Percentiles rank a stretch among this genome's conserved stretches.
Conservation (phyloP, 495 filamentous ascomycete species). For the Podospora comata region DNA sequence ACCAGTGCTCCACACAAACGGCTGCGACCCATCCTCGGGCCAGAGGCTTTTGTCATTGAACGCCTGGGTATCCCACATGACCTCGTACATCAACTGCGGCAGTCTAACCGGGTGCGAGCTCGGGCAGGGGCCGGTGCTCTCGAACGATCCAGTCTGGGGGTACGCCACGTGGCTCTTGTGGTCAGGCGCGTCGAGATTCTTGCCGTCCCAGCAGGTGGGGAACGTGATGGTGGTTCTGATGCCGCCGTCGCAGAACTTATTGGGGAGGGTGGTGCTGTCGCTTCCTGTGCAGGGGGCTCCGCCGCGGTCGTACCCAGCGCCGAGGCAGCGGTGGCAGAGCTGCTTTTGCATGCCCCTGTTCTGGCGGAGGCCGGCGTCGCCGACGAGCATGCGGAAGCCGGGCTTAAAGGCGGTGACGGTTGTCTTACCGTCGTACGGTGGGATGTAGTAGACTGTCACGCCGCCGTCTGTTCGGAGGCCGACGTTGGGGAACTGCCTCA, state of each 20-base stretch:
- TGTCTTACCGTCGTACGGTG: constrained; percentile 40
- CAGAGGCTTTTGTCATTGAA: constrained; percentile 41
- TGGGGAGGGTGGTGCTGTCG: constrained; percentile 44
- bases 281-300: constrained; percentile 47
- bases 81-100: constrained; percentile 62
- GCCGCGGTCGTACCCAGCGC: constrained; percentile 40
- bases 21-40: constrained; percentile 22
- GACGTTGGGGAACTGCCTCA: constrained; percentile 43
- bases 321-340: constrained; percentile 46
- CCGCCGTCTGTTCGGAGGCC: constrained; percentile 42
- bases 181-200: constrained; percentile 31
- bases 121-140: constrained; percentile 53
- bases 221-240: constrained; percentile 48
- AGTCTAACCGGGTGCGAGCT: constrained; percentile 58
- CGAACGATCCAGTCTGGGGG: constrained; percentile 43
- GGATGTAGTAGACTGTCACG: constrained; percentile 51
- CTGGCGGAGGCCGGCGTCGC: constrained; percentile 32
- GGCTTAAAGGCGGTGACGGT: constrained; percentile 47
- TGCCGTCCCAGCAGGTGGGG: constrained; percentile 53
- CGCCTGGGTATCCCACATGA: constrained; percentile 49
- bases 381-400: constrained; percentile 43
- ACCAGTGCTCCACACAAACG: constrained; percentile 28
- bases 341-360: constrained; percentile 32
- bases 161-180: constrained; percentile 58
- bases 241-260: constrained; percentile 39